Percentiles rank a stretch among this genome's conserved stretches.
Conservation (phyloP, 768 basidiomycete genomes). For the Pilatotrama ljubarskyi region DNA sequence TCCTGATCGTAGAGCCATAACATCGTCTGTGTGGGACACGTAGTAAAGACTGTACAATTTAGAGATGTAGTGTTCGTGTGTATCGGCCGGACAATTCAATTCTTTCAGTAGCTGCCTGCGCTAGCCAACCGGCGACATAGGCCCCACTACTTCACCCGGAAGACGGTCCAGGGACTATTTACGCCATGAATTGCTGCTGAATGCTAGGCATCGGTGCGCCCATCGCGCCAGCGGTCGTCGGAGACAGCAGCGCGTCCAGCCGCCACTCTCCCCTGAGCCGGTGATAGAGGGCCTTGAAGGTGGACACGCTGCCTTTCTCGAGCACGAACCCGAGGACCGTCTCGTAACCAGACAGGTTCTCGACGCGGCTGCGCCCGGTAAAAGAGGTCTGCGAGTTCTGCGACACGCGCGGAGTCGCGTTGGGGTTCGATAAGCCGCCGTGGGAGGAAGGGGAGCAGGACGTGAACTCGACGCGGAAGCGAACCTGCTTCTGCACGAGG, state of each 20-base stretch:
- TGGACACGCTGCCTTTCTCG: constrained; percentile 89
- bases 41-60: background rate
- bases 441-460: constrained; percentile 8
- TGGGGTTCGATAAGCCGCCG: constrained; percentile 12
- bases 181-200: constrained; percentile 27
- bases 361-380: constrained; percentile 27
- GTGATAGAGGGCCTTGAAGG: constrained; percentile 78
- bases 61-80: background rate
- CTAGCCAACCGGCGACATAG: background rate
- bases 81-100: background rate
- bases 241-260: constrained; percentile 36
- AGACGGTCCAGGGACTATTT: background rate
- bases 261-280: constrained; percentile 71
- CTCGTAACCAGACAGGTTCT: constrained; percentile 37
- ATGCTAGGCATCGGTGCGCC: constrained; percentile 19
- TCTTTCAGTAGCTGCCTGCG: background rate
- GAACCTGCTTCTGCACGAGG: constrained; percentile 66
- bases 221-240: constrained; percentile 14
- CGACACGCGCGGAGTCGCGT: constrained; percentile 29
- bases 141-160: too few relatives aligned
- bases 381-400: constrained; percentile 27
- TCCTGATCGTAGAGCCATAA: too few relatives aligned
- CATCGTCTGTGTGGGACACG: too few relatives aligned
- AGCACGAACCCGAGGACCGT: constrained; percentile 78
- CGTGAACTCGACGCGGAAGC: constrained; percentile 83